These are phyloP conservation scores for Bruguiera parviflora DNA, from an alignment of 345 rosid genomes.

Conservation along the genomic window DNA sequence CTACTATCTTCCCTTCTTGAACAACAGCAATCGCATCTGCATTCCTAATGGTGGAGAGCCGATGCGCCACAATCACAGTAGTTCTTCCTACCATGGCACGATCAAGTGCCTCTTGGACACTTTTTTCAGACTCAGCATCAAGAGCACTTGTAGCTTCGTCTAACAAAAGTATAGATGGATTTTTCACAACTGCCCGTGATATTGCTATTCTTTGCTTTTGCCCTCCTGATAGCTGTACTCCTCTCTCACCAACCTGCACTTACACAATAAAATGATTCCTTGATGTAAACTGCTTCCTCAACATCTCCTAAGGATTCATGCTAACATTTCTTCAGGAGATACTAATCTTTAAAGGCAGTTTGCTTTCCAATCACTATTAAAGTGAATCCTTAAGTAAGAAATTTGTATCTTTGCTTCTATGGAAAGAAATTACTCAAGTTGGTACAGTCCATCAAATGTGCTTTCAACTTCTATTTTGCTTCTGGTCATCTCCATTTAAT, in stretches of 20 bases:
- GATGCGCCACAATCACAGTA: conserved; percentile 81
- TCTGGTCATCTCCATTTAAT: too few relatives aligned
- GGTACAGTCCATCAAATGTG: too few relatives aligned
- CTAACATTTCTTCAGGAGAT: too few relatives aligned
- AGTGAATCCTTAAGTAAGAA: too few relatives aligned
- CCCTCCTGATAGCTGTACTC: conserved; percentile 90
- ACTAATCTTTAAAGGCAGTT: too few relatives aligned
- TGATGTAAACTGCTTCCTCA: too few relatives aligned
- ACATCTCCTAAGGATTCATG: too few relatives aligned
- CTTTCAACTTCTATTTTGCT: too few relatives aligned
- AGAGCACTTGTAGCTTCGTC: conserved; percentile 98
- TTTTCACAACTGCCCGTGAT: conserved; percentile 81
- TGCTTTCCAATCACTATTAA: too few relatives aligned
- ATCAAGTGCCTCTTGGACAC: conserved; percentile 92
- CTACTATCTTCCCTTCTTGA: conserved; percentile 73
- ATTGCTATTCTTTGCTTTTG: conserved; percentile 96
- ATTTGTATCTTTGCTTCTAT: too few relatives aligned
- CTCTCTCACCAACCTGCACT: conserved; percentile 86
- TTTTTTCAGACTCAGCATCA: conserved; percentile 92
- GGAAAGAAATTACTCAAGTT: too few relatives aligned
- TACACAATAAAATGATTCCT: not conserved
- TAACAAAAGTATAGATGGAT: conserved; percentile 79
- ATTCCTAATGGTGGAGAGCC: conserved; percentile 86
- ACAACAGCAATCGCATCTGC: conserved; percentile 88
- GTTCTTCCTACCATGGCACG: conserved; percentile 95